These are phyloP conservation scores for Acanthamoeba triangularis DNA, from an alignment of 208 protist species.

Conservation along the genomic window DNA sequence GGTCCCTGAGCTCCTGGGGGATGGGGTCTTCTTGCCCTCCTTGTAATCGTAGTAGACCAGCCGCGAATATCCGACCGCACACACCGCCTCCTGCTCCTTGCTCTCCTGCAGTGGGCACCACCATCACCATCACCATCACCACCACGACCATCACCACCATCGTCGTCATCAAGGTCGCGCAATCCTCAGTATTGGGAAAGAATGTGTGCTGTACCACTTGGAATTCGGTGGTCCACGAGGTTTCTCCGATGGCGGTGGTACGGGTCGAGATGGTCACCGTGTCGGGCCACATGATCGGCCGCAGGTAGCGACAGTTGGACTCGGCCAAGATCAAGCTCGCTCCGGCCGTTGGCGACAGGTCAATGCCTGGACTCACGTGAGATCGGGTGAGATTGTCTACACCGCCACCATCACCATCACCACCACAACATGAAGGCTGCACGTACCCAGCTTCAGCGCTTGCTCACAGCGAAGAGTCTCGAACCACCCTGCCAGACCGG, in stretches of 20 bases:
- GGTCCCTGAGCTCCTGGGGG: not conserved
- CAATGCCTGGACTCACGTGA: too few relatives aligned
- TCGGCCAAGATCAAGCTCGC: conserved; percentile 3
- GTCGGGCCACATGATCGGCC: conserved; percentile 21
- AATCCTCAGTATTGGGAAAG: too few relatives aligned
- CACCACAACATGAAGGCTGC: too few relatives aligned
- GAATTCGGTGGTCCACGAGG: conserved; percentile 36
- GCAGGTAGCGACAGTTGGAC: conserved; percentile 26
- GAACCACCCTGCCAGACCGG: conserved; percentile 1
- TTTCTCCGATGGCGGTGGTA: not conserved
- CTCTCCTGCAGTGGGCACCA: not conserved
- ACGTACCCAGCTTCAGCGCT: not conserved
- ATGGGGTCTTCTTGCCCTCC: conserved; percentile 41
- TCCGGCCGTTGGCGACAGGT: not conserved
- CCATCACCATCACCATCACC: too few relatives aligned
- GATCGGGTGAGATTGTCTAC: too few relatives aligned
- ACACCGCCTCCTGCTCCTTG: not conserved
- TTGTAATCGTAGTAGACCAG: conserved; percentile 36
- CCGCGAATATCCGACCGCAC: not conserved
- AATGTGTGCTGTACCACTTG: too few relatives aligned
- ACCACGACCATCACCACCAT: not conserved
- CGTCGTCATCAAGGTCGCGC: too few relatives aligned
- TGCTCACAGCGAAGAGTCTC: conserved; percentile 40
- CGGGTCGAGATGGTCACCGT: conserved; percentile 43
- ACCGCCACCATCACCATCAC: too few relatives aligned